phyloP scores from a whole-genome alignment of 192 early-diverging fungal species.

The Linderina pennispora region DNA sequence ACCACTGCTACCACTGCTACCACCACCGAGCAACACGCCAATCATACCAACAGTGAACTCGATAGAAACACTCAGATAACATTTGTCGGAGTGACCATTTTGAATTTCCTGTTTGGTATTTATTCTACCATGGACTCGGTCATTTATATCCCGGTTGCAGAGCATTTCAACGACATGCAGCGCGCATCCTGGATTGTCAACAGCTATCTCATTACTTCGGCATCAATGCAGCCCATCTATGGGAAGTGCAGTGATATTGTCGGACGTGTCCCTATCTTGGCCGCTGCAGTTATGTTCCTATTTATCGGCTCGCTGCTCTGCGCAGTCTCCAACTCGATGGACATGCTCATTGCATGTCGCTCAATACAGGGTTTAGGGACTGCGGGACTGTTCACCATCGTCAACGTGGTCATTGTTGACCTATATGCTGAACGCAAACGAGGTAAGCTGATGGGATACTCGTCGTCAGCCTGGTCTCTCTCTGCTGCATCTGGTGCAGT shows the following conservation, averaged over 20 bases:
- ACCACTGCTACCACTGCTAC: too few species aligned
- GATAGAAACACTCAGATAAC: too few species aligned
- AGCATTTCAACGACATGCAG: constrained; percentile 46
- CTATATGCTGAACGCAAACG: constrained; percentile 46
- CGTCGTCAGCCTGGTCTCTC: constrained; percentile 43
- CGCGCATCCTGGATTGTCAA: constrained; percentile 67
- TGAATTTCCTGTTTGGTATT: constrained; percentile 11
- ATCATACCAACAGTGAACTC: too few species aligned
- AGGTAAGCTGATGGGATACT: constrained; percentile 46
- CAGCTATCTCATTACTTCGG: constrained; percentile 53
- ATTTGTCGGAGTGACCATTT: constrained; percentile 59
- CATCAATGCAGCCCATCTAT: constrained; percentile 69
- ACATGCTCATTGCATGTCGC: constrained; percentile 52
- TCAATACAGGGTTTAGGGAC: constrained; percentile 55
- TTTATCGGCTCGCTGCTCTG: constrained; percentile 39
- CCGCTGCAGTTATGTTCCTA: constrained; percentile 44
- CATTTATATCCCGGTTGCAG: constrained; percentile 8
- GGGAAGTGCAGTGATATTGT: constrained; percentile 71
- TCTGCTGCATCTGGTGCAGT: constrained; percentile 39
- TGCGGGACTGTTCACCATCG: constrained; percentile 51
- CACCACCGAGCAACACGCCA: too few species aligned
- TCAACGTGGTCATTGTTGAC: constrained; percentile 56
- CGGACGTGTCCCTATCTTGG: constrained; percentile 50
- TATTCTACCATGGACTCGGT: constrained; percentile 17
- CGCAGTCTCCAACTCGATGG: constrained; percentile 47